Evolutionary conservation across 2,329 filamentous ascomycete species (phyloP).

Genomic region (Aspergillus thermomutatus): DNA sequence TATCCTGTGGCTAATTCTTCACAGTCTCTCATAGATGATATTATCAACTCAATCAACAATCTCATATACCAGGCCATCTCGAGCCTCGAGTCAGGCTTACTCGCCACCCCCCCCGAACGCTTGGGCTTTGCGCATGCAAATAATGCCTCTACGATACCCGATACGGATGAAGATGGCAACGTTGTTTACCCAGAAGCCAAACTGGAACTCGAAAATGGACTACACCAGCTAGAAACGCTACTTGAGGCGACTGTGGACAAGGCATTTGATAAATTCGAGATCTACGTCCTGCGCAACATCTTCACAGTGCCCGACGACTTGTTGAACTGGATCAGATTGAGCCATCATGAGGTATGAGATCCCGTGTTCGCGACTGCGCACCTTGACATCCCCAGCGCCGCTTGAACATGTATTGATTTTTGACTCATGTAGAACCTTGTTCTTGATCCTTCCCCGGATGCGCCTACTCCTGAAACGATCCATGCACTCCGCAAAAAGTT

Average conservation of each 20-base stretch:
- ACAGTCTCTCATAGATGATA: conserved; percentile 91
- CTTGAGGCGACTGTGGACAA: conserved; percentile 78
- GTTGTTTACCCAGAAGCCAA: conserved; percentile 50
- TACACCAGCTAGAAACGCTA: conserved; percentile 79
- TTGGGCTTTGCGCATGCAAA: conserved; percentile 69
- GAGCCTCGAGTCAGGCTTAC: conserved; percentile 78
- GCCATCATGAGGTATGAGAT: conserved; percentile 71
- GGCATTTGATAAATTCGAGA: conserved; percentile 82
- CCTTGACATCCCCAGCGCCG: neutral
- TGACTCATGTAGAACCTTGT: conserved; percentile 33
- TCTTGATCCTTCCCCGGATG: conserved; percentile 30
- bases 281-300: conserved; percentile 86
- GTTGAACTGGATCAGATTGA: conserved; percentile 72
- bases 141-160: conserved; percentile 45
- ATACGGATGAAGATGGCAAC: conserved; percentile 46
- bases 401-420: neutral
- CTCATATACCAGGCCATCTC: conserved; percentile 86
- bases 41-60: conserved; percentile 95
- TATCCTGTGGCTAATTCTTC: conserved; percentile 14
- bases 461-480: conserved; percentile 65
- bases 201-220: conserved; percentile 81
- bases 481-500: conserved; percentile 69
- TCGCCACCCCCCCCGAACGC: conserved; percentile 66
- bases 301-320: conserved; percentile 69
- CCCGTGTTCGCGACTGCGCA: neutral